phyloP scores from a whole-genome alignment of 164 flowering plant genomes.

The Stephania yunnanensis region DNA sequence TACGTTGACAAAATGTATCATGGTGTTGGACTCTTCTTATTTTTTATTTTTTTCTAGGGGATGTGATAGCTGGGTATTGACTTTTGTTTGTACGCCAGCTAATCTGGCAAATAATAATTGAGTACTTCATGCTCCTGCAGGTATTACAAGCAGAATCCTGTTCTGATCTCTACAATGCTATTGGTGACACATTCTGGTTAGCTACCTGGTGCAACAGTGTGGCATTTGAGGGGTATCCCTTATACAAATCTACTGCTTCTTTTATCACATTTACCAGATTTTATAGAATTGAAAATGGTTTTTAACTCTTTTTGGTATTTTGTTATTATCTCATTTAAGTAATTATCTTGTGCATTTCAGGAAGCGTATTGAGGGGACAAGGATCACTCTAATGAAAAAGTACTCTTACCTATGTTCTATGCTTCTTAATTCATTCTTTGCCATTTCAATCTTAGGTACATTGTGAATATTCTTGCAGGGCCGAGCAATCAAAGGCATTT shows the following conservation, averaged over 20 bases:
- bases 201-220: slow-evolving; percentile 84
- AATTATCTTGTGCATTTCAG: slow-evolving; percentile 38
- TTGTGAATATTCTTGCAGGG: slow-evolving; percentile 34
- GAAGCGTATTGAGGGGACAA: slow-evolving; percentile 88
- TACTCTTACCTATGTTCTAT: slow-evolving; percentile 16
- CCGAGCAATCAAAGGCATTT: slow-evolving; percentile 35
- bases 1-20: not conserved
- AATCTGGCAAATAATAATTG: not conserved
- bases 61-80: not conserved
- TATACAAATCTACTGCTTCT: not conserved
- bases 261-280: slow-evolving; percentile 4
- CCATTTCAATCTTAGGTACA: not conserved
- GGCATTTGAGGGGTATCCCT: slow-evolving; percentile 74
- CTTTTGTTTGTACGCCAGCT: not conserved
- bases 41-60: not conserved
- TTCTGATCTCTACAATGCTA: slow-evolving; percentile 59
- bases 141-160: slow-evolving; percentile 61
- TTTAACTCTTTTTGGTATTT: not conserved
- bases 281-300: not conserved
- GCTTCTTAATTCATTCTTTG: not conserved
- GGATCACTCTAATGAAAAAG: slow-evolving; percentile 78
- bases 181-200: slow-evolving; percentile 94
- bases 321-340: slow-evolving; percentile 1
- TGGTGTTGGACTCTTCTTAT: not conserved
- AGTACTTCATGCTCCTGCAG: slow-evolving; percentile 32